Evolutionary conservation across 1,139 yeast genomes (phyloP), one percentile per base, ranked within the genome.

Genomic region (Kluyveromyces marxianus): DNA sequence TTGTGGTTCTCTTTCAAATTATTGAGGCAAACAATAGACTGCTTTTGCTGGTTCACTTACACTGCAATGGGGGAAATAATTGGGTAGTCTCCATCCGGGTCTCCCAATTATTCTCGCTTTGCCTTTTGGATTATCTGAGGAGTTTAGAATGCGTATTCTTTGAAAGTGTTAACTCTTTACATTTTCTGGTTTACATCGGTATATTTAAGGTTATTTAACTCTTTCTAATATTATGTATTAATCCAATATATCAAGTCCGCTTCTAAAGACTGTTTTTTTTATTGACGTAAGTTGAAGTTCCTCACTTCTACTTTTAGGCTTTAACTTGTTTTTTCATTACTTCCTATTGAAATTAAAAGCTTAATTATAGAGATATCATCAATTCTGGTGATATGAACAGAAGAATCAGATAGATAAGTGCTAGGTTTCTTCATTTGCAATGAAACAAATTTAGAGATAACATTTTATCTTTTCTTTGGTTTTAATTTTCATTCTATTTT

Each of bases 241-340:
- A 36, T 36, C 26, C 30, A 36, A 36, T 36, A 26, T 36, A 8
- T 36, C 39, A 36, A 36, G 39, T 36, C 39, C 39, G 35, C 43
- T 40, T 27, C 27, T 34, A 32, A 24, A 24, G 14, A 8, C 7
- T 33, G n/a, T 29, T 27, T 25, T 26, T 28, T 39, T 8, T 21
- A 14, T 21, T 7, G 32, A 10, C 10, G 10, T 30, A 7, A 30
- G 32, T 30, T 30, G 32, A 30, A 30, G 32, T 7, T 30, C 10
- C 32, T 7, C 32, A 24, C 35, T 33, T 33, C 35, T 33, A 33
- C n/a, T 33, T 33, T 6, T 6, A 33, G 21, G n/a, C 7, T 33
- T 5, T 33, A 14, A 14, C 21, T 14, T 14, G 21, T 14, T 14
- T 14, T 14, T 14, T 14, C 21, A 14, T 14, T 14, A 14, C 21